A percentile compares a stretch with the other conserved stretches of the same genome.
These are phyloP conservation scores for Leccinum solheimii DNA, from an alignment of 1,284 basidiomycete genomes.

Conservation along the genomic window DNA sequence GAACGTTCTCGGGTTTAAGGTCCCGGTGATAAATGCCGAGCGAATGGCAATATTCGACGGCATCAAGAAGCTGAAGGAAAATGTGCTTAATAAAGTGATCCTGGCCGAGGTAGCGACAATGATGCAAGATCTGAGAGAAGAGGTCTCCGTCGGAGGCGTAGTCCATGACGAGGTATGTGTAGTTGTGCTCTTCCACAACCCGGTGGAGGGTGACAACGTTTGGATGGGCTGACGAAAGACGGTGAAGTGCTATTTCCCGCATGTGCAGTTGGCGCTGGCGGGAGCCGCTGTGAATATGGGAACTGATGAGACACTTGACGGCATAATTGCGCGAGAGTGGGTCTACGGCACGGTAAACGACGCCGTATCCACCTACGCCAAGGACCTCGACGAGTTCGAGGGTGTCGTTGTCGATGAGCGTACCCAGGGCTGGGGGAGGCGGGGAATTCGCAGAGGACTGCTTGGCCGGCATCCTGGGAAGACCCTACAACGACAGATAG, in stretches of 20 bases:
- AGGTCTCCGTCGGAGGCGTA: slow-evolving; percentile 89
- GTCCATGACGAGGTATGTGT: slow-evolving; percentile 75
- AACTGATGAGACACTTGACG: slow-evolving; percentile 84
- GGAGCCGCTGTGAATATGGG: slow-evolving; percentile 48
- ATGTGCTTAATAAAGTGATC: slow-evolving; percentile 83
- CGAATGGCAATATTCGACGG: slow-evolving; percentile 86
- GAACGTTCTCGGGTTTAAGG: slow-evolving; percentile 96
- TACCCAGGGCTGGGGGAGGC: slow-evolving; percentile 68
- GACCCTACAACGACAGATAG: slow-evolving; percentile 19
- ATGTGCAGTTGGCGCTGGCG: slow-evolving; percentile 75
- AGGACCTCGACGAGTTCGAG: slow-evolving; percentile 90
- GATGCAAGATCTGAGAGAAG: slow-evolving; percentile 82
- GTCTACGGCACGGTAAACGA: slow-evolving; percentile 88
- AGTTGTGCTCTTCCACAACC: slow-evolving; percentile 74
- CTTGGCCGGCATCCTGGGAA: slow-evolving; percentile 42
- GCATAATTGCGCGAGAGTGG: slow-evolving; percentile 68
- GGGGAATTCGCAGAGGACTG: slow-evolving; percentile 49
- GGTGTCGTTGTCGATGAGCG: slow-evolving; percentile 77
- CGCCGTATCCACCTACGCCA: slow-evolving; percentile 93
- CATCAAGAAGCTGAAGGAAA: slow-evolving; percentile 91
- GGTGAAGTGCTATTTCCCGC: slow-evolving; percentile 82
- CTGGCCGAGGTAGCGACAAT: slow-evolving; percentile 73
- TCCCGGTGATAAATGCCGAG: slow-evolving; percentile 96
- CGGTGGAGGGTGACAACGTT: slow-evolving; percentile 90
- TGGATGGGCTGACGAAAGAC: slow-evolving; percentile 83